Percentiles rank a stretch among this genome's conserved stretches.
Conservation (phyloP, 1,284 basidiomycete genomes). For the Heimioporus retisporus region DNA sequence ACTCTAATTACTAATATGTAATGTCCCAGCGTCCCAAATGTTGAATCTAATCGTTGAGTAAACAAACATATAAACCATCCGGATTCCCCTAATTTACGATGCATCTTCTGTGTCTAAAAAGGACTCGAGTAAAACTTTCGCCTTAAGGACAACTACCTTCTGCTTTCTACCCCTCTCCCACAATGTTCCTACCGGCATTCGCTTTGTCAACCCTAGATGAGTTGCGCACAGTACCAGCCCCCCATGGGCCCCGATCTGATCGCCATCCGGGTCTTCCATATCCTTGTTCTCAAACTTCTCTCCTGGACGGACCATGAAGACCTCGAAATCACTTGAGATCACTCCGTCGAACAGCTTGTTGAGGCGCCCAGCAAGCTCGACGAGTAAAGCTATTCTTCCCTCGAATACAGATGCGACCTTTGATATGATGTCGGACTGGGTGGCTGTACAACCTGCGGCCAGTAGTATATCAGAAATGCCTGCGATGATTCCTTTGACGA, state of each 20-base stretch:
- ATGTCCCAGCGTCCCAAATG: no score
- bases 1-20: no score
- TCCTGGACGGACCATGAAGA: slow-evolving; percentile 21
- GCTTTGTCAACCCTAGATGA: slow-evolving; percentile 34
- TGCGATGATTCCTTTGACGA: slow-evolving; percentile 11
- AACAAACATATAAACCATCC: no score
- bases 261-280: slow-evolving; percentile 35
- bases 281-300: slow-evolving; percentile 20
- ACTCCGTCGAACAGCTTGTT: slow-evolving; percentile 33
- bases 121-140: slow-evolving; percentile 34
- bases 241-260: neutral
- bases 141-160: slow-evolving; percentile 29
- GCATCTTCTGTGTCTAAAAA: slow-evolving; percentile 24
- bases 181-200: slow-evolving; percentile 14
- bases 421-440: slow-evolving; percentile 18
- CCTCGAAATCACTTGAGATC: slow-evolving; percentile 34
- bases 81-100: neutral
- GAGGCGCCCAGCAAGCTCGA: slow-evolving; percentile 27
- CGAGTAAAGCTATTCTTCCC: slow-evolving; percentile 26
- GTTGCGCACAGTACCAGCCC: slow-evolving; percentile 32
- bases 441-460: slow-evolving; percentile 25
- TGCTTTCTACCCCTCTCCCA: slow-evolving; percentile 28
- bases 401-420: slow-evolving; percentile 24
- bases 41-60: no score
- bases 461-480: slow-evolving; percentile 24